Percentiles rank a stretch among this genome's conserved stretches.
Evolutionary conservation across 257 asterid genomes (phyloP).

Genomic region (Ilex aquifolium): DNA sequence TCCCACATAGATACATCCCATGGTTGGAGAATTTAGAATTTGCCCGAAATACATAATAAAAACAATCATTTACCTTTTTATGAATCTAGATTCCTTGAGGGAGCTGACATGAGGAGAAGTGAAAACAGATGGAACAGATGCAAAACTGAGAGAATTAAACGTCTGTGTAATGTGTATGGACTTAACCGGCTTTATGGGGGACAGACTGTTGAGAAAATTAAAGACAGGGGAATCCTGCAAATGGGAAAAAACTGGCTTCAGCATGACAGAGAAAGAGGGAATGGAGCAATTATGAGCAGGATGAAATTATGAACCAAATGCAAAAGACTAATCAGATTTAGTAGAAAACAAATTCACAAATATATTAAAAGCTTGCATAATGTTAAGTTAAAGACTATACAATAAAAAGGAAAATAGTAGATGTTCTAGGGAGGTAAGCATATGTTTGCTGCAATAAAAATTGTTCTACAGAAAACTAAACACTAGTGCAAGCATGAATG

Average conservation of each 20-base stretch:
- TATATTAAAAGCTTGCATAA: too few species aligned
- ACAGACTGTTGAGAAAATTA: constrained; percentile 80
- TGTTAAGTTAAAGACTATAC: too few species aligned
- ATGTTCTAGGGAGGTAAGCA: too few species aligned
- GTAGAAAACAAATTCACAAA: too few species aligned
- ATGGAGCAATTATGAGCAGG: too few species aligned
- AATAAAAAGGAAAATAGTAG: too few species aligned
- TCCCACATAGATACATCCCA: not conserved
- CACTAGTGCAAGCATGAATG: too few species aligned
- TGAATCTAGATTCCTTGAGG: constrained; percentile 56
- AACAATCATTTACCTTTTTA: constrained; percentile 56
- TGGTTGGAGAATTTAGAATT: not conserved
- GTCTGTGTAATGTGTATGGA: constrained; percentile 69
- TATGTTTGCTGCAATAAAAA: too few species aligned
- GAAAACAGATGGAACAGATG: constrained; percentile 71
- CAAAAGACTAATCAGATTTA: too few species aligned
- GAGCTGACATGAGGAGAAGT: constrained; percentile 80
- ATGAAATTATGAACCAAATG: not conserved
- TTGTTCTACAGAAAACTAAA: too few species aligned
- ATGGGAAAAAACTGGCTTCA: not conserved
- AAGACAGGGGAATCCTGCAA: constrained; percentile 95
- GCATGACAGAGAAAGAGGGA: not conserved
- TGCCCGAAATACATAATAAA: not conserved
- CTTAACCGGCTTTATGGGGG: constrained; percentile 80
- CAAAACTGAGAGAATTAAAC: constrained; percentile 63